These are phyloP conservation scores for Tulasnella sp. DNA, from an alignment of 768 basidiomycete genomes.

Conservation along the genomic window DNA sequence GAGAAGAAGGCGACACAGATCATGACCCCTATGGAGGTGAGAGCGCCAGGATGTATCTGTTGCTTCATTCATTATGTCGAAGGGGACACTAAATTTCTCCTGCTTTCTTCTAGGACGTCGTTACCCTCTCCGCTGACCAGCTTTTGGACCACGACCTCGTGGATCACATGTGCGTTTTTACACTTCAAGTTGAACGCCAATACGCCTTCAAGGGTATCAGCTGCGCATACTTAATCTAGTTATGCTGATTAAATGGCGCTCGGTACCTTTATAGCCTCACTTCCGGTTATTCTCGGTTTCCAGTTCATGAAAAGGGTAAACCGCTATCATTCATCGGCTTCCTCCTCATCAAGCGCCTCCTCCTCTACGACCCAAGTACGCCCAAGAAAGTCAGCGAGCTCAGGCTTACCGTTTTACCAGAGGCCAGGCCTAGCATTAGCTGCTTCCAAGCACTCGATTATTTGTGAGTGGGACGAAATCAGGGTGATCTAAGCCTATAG, in stretches of 20 bases:
- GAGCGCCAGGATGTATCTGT: slow-evolving; percentile 7
- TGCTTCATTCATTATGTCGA: neutral
- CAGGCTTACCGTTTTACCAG: slow-evolving; percentile 72
- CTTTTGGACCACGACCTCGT: slow-evolving; percentile 70
- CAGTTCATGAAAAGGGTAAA: slow-evolving; percentile 65
- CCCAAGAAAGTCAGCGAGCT: slow-evolving; percentile 64
- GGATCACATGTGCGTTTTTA: slow-evolving; percentile 50
- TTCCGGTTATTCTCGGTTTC: slow-evolving; percentile 82
- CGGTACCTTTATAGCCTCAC: slow-evolving; percentile 25
- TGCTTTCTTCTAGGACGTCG: slow-evolving; percentile 48
- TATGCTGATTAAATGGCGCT: no score
- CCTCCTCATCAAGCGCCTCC: slow-evolving; percentile 75
- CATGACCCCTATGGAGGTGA: slow-evolving; percentile 70
- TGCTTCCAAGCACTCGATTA: slow-evolving; percentile 53
- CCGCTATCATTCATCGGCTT: slow-evolving; percentile 66
- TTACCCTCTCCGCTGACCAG: slow-evolving; percentile 66
- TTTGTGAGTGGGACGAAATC: neutral
- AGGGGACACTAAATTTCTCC: neutral
- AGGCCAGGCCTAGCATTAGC: slow-evolving; percentile 78
- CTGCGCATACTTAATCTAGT: no score
- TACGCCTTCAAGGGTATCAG: no score
- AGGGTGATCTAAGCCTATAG: slow-evolving; percentile 4
- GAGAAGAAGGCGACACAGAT: slow-evolving; percentile 43
- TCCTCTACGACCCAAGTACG: slow-evolving; percentile 80
- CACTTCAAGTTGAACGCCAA: no score